Percentiles rank a stretch among this genome's conserved stretches.
Evolutionary conservation across 257 asterid species (phyloP).

Genomic region (Nicotiana attenuata): DNA sequence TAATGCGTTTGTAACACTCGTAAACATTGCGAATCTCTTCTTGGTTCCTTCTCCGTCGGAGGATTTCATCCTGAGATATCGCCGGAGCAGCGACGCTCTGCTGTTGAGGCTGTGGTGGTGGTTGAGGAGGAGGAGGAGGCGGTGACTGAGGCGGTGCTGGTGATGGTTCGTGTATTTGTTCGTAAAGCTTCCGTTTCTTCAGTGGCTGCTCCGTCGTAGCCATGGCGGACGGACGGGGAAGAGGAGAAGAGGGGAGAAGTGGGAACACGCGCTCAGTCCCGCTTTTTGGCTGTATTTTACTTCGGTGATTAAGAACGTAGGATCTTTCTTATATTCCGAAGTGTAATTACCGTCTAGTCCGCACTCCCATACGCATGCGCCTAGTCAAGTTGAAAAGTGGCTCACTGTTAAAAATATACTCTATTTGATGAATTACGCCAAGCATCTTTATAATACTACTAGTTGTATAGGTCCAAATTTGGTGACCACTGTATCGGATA

Average conservation of each 20-base stretch:
- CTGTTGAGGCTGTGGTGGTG: conserved; percentile 40
- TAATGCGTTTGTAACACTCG: conserved; percentile 63
- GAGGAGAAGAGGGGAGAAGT: background rate
- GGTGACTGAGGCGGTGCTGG: conserved; percentile 39
- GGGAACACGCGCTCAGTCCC: conserved; percentile 10
- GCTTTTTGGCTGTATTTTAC: background rate
- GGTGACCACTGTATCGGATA: too few relatives aligned
- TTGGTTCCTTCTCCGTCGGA: conserved; percentile 57
- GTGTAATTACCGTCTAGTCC: background rate
- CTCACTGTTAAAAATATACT: too few relatives aligned
- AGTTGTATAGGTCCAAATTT: too few relatives aligned
- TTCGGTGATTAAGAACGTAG: background rate
- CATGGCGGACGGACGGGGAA: conserved; percentile 18
- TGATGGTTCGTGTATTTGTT: conserved; percentile 37
- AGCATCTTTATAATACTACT: too few relatives aligned
- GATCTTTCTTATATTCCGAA: background rate
- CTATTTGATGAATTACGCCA: too few relatives aligned
- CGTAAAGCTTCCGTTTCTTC: conserved; percentile 42
- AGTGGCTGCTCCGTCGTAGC: conserved; percentile 49
- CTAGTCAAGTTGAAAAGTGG: background rate
- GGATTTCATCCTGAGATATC: conserved; percentile 61
- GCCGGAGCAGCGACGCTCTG: conserved; percentile 8
- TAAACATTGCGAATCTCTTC: conserved; percentile 77
- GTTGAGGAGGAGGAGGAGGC: conserved; percentile 36
- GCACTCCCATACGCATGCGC: background rate